phyloP scores from a whole-genome alignment of 2,329 filamentous ascomycete species.

The Dactylellina leptospora region DNA sequence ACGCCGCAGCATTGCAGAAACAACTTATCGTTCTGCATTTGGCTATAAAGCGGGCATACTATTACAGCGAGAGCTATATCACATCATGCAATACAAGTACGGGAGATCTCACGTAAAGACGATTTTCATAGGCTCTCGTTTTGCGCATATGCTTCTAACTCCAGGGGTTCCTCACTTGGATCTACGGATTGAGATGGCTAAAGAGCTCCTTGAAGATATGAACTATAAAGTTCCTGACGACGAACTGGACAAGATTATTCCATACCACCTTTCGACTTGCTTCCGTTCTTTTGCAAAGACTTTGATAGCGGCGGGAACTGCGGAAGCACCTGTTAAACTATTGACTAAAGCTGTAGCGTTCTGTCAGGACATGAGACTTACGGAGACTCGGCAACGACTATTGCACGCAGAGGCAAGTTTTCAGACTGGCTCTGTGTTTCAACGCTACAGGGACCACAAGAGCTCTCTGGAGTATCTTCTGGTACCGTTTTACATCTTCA shows the following conservation, averaged over 20 bases:
- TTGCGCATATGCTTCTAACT: constrained; percentile 8
- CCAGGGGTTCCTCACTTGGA: constrained; percentile 1
- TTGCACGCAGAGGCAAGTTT: not conserved
- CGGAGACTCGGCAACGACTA: not conserved
- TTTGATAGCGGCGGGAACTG: not conserved
- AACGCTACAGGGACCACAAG: constrained; percentile 1
- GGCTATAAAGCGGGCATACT: constrained; percentile 5
- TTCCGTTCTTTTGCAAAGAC: constrained; percentile 1
- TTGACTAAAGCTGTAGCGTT: constrained; percentile 9
- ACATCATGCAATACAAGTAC: not conserved
- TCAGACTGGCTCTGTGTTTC: constrained; percentile 2
- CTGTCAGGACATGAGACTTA: constrained; percentile 9
- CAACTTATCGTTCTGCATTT: not conserved
- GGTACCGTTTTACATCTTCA: constrained; percentile 3
- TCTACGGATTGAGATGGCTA: constrained; percentile 1
- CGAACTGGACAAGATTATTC: not conserved
- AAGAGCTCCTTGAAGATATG: not conserved
- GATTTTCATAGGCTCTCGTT: constrained; percentile 1
- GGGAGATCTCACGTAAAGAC: constrained; percentile 1
- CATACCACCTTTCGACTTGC: not conserved
- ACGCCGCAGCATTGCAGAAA: constrained; percentile 6
- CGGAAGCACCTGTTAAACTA: not conserved
- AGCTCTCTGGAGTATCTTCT: constrained; percentile 5
- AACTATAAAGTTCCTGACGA: not conserved
- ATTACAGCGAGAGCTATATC: not conserved